Conservation (phyloP, 2,329 filamentous ascomycete species). For the Magnaporthiopsis poae region DNA sequence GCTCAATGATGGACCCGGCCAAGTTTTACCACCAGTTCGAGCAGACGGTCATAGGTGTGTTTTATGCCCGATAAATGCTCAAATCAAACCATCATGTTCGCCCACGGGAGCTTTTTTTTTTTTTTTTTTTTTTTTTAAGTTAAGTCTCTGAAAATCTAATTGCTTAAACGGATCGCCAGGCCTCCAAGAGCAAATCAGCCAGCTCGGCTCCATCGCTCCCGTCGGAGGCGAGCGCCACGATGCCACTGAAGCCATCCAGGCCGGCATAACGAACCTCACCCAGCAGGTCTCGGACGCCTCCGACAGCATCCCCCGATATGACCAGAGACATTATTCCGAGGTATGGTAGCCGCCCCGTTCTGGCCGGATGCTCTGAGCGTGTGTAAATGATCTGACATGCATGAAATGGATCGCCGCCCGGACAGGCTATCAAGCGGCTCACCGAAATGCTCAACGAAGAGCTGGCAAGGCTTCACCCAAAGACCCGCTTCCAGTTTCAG, state of each 20-base stretch:
- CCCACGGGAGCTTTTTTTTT: neutral
- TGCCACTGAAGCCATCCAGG: slow-evolving; percentile 70
- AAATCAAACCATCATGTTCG: too few relatives aligned
- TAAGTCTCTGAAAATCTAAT: neutral
- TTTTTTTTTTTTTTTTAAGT: too few relatives aligned
- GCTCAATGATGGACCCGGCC: slow-evolving; percentile 2
- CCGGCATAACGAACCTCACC: slow-evolving; percentile 69
- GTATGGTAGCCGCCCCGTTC: slow-evolving; percentile 30
- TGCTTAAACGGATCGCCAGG: slow-evolving; percentile 34
- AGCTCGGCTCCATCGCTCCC: slow-evolving; percentile 51
- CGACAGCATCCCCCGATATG: slow-evolving; percentile 75
- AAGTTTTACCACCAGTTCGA: slow-evolving; percentile 6
- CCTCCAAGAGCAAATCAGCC: slow-evolving; percentile 65
- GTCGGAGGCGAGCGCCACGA: slow-evolving; percentile 68
- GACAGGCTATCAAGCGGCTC: slow-evolving; percentile 66
- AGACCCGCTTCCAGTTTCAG: slow-evolving; percentile 69
- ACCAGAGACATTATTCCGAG: slow-evolving; percentile 76
- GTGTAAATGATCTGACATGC: neutral
- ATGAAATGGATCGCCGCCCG: too few relatives aligned
- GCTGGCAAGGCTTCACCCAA: slow-evolving; percentile 58
- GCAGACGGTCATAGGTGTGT: slow-evolving; percentile 2
- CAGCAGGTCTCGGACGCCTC: slow-evolving; percentile 77
- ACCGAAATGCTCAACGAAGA: slow-evolving; percentile 68
- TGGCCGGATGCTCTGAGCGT: neutral
- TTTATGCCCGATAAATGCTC: neutral